Percentiles rank a stretch among this genome's conserved stretches.
Evolutionary conservation across 2,329 filamentous ascomycete genomes (phyloP).

Genomic region (Phaeosphaeriaceae sp.): DNA sequence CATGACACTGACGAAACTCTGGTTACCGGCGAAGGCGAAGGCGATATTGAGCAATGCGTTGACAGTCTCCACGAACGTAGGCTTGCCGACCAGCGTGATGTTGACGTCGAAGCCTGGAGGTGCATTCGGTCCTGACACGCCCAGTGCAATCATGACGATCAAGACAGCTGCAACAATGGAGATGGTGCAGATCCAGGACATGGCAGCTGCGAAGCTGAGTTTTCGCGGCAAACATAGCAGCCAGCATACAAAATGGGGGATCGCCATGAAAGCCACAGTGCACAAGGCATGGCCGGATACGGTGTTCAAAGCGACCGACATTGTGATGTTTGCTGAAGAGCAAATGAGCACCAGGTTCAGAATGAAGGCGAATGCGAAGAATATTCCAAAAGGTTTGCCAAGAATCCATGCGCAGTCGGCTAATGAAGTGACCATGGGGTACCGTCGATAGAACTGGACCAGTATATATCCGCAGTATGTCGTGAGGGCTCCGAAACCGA

Average conservation of each 20-base stretch:
- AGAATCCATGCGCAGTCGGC: constrained; percentile 30
- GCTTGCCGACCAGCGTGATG: constrained; percentile 32
- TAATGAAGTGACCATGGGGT: constrained; percentile 38
- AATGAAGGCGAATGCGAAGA: constrained; percentile 32
- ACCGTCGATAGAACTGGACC: constrained; percentile 33
- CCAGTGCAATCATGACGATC: constrained; percentile 72
- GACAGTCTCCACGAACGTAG: constrained; percentile 35
- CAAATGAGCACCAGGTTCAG: constrained; percentile 39
- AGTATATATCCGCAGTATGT: constrained; percentile 38
- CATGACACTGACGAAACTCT: constrained; percentile 72
- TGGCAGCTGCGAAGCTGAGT: constrained; percentile 65
- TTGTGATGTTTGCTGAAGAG: constrained; percentile 36
- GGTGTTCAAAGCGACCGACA: constrained; percentile 68
- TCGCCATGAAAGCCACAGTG: constrained; percentile 68
- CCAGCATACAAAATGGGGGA: constrained; percentile 67
- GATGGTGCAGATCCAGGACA: constrained; percentile 62
- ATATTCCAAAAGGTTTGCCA: constrained; percentile 30
- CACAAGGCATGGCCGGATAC: constrained; percentile 68
- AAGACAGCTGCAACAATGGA: constrained; percentile 70
- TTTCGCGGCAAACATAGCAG: constrained; percentile 67
- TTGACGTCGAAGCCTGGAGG: constrained; percentile 34
- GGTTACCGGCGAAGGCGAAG: constrained; percentile 71
- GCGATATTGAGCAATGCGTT: constrained; percentile 64
- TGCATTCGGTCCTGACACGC: constrained; percentile 54
- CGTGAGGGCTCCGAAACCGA: constrained; percentile 33